Base-by-base conservation (phyloP, 176 grass and related monocot genomes). In the Oryza glumipatula region DNA sequence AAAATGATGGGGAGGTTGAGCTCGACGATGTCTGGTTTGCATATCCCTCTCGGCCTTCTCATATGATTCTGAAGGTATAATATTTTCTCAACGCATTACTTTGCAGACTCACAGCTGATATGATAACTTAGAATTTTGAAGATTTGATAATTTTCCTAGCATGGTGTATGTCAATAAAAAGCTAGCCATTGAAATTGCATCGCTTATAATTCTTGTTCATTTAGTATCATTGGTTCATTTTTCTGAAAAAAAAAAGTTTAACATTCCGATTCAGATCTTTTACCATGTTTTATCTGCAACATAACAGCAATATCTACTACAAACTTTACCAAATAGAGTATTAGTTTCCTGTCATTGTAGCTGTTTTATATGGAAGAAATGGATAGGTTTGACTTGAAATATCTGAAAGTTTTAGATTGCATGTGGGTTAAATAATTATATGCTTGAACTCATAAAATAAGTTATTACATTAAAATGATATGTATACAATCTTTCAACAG, bases 61-160 rank as follows among this genome's bases (percentile, higher is more conserved):
- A 99, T 85, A 99, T 96, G 96, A 91, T 99, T 87, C 93, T 99
- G 79, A 92, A 99, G 91, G 96, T 96, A 94, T 49, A 66, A 44
- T 67, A 36, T 72, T 89, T 67, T 63, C 22, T 81, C 56, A 66
- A 22, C 72, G 9, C 51, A 15, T 75, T 81, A 38, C 58, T 79
- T 47, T 43, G 64, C 64, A 80, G 65, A 2, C 13, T 60, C 23
- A 41, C 41, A 80, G 51, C 5, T 12, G 4, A 72, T 56, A 15
- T 75, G 28, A 3, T 1, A 11, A 75, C 75, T 83, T 87, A 56
- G 11, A 10, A 11, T 11, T 44, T 2, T 11, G 9, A 30, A 79
- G 32, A 26, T 78, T 83, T 74, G 65, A 52, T 17, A 36, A 64
- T 51, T 11, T 82, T 8, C n/a, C 65, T 76, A 58, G 32, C 32